Percentiles rank a stretch among this genome's conserved stretches.
phyloP scores from a whole-genome alignment of 2,329 filamentous ascomycete genomes.

The Aspergillus jensenii region DNA sequence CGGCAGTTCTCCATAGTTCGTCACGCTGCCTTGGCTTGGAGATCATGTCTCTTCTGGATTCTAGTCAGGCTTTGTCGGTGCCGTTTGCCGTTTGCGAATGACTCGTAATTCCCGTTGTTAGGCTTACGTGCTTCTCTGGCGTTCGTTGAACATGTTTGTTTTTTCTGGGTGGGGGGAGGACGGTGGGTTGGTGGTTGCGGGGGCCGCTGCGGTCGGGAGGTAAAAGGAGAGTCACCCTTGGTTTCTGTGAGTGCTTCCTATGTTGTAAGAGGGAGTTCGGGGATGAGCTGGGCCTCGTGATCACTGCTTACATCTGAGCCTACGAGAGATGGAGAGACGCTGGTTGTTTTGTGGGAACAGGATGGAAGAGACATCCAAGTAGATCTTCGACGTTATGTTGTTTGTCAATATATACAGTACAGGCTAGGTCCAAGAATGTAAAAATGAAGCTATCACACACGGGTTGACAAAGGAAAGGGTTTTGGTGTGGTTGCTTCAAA shows the following conservation, averaged over 20 bases:
- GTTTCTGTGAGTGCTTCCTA: not conserved
- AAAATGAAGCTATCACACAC: conserved; percentile 15
- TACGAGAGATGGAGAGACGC: too few relatives aligned
- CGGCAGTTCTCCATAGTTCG: not conserved
- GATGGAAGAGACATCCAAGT: not conserved
- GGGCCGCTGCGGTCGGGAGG: too few relatives aligned
- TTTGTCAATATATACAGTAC: conserved; percentile 7
- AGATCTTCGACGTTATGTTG: not conserved
- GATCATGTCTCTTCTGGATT: not conserved
- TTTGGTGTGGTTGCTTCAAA: conserved; percentile 3
- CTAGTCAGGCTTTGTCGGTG: not conserved
- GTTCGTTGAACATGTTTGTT: not conserved
- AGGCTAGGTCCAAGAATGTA: not conserved
- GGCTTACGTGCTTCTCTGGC: not conserved
- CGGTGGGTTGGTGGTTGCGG: not conserved
- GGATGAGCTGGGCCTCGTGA: not conserved
- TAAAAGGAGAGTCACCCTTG: not conserved
- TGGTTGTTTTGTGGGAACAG: not conserved
- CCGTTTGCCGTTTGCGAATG: not conserved
- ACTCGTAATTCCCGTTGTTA: not conserved
- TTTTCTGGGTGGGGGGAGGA: not conserved
- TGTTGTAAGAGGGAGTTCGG: not conserved
- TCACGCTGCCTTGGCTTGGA: not conserved
- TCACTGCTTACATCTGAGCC: not conserved
- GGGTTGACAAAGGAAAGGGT: not conserved